Evolutionary conservation across 1,139 yeast genomes (phyloP).

Genomic region (Hyphopichia khmerensis): DNA sequence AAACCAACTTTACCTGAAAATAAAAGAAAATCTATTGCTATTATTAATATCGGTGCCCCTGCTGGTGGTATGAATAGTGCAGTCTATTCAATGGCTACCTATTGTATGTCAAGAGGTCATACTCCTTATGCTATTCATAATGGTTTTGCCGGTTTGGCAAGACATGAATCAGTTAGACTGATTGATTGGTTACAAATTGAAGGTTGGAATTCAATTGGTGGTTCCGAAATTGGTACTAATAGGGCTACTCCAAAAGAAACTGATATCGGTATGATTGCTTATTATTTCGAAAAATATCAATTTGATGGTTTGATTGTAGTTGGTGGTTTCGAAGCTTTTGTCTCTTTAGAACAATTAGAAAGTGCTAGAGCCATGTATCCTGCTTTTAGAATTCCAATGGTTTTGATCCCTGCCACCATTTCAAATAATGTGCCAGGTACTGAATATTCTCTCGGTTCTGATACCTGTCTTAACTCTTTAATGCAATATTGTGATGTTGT

Average conservation of each 20-base stretch:
- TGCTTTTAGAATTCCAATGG: slow-evolving; percentile 74
- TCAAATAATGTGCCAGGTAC: slow-evolving; percentile 86
- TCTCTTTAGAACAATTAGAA: slow-evolving; percentile 65
- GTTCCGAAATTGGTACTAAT: slow-evolving; percentile 82
- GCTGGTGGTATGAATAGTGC: slow-evolving; percentile 82
- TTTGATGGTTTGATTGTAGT: slow-evolving; percentile 73
- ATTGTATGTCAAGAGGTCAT: slow-evolving; percentile 76
- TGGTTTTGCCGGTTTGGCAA: slow-evolving; percentile 75
- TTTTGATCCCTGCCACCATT: slow-evolving; percentile 77
- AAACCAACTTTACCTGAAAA: slow-evolving; percentile 55
- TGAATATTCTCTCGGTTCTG: slow-evolving; percentile 75
- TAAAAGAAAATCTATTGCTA: slow-evolving; percentile 63
- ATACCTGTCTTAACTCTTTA: slow-evolving; percentile 73
- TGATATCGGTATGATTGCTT: slow-evolving; percentile 74
- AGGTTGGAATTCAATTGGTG: slow-evolving; percentile 75
- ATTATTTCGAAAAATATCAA: slow-evolving; percentile 68
- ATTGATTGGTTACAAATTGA: slow-evolving; percentile 69
- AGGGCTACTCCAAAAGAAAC: slow-evolving; percentile 65
- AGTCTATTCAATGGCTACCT: slow-evolving; percentile 70
- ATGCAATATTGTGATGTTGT: slow-evolving; percentile 78
- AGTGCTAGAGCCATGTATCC: slow-evolving; percentile 65
- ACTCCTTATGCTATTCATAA: slow-evolving; percentile 70
- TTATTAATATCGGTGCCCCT: slow-evolving; percentile 80
- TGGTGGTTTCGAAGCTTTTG: slow-evolving; percentile 82
- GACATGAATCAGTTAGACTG: slow-evolving; percentile 66